Conservation (phyloP, 2,329 filamentous ascomycete genomes). For the Colletotrichum theobromicola region DNA sequence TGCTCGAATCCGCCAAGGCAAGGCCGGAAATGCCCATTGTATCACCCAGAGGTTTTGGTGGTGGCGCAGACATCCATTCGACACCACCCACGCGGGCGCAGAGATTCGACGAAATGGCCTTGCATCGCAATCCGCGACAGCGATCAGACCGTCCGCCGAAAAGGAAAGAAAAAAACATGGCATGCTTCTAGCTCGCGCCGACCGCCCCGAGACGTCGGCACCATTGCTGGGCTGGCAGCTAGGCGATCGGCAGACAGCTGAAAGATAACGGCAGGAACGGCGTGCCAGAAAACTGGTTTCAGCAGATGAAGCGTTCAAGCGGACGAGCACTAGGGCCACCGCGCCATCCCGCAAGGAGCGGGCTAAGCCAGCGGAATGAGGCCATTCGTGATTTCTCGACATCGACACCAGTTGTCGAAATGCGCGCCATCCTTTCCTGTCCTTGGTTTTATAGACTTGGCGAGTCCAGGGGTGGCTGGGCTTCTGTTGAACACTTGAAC, state of each 20-base stretch:
- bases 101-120: neutral
- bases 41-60: neutral
- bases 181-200: neutral
- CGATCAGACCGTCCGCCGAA: neutral
- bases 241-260: neutral
- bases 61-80: neutral
- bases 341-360: neutral
- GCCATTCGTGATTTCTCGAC: neutral
- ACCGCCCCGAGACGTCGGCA: neutral
- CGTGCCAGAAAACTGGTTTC: neutral
- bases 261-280: neutral
- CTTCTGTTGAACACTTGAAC: neutral
- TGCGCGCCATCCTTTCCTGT: neutral
- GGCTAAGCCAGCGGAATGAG: neutral
- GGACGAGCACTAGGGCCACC: neutral
- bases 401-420: neutral
- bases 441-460: neutral
- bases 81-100: neutral
- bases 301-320: neutral
- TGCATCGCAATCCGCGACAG: neutral
- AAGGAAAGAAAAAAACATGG: neutral
- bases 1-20: neutral
- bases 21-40: neutral
- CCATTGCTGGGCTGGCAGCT: neutral
- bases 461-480: neutral